These are phyloP conservation scores for Boletus coccyginus DNA, from an alignment of 768 basidiomycete genomes.

Conservation along the genomic window DNA sequence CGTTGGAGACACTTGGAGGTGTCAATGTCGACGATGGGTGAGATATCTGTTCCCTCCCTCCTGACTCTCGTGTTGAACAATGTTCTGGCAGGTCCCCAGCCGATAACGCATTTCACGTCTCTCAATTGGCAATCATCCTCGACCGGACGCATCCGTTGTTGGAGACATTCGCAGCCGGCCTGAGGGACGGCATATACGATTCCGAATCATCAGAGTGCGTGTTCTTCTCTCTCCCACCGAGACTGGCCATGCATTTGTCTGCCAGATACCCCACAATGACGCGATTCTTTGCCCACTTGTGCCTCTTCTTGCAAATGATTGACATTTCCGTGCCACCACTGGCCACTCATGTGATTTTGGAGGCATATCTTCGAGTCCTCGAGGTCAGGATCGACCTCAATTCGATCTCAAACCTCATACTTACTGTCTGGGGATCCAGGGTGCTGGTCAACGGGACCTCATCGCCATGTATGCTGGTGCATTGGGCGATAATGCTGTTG, in stretches of 20 bases:
- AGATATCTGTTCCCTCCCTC: slow-evolving; percentile 14
- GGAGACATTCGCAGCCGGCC: slow-evolving; percentile 59
- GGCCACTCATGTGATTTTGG: slow-evolving; percentile 78
- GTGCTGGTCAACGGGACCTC: slow-evolving; percentile 75
- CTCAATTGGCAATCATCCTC: slow-evolving; percentile 77
- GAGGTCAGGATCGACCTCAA: slow-evolving; percentile 48
- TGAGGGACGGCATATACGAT: slow-evolving; percentile 51
- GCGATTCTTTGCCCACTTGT: slow-evolving; percentile 93
- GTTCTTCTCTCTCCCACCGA: not conserved
- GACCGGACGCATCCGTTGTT: slow-evolving; percentile 66
- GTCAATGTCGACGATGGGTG: slow-evolving; percentile 67
- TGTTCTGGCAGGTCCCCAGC: slow-evolving; percentile 47
- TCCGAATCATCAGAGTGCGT: slow-evolving; percentile 56
- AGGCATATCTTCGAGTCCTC: slow-evolving; percentile 84
- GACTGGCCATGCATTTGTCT: not conserved
- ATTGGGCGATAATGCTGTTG: slow-evolving; percentile 85
- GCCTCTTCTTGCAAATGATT: slow-evolving; percentile 84
- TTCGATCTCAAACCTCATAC: not conserved
- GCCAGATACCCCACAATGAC: slow-evolving; percentile 66
- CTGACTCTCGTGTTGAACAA: slow-evolving; percentile 2
- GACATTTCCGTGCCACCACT: slow-evolving; percentile 68
- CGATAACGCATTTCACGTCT: slow-evolving; percentile 76
- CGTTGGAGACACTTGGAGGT: slow-evolving; percentile 56
- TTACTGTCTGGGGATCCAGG: slow-evolving; percentile 34
- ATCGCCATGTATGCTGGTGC: slow-evolving; percentile 94